Percentiles rank a stretch among this genome's conserved stretches.
These are phyloP conservation scores for Microstegium vimineum DNA, from an alignment of 176 grass and related monocot genomes.

Conservation along the genomic window DNA sequence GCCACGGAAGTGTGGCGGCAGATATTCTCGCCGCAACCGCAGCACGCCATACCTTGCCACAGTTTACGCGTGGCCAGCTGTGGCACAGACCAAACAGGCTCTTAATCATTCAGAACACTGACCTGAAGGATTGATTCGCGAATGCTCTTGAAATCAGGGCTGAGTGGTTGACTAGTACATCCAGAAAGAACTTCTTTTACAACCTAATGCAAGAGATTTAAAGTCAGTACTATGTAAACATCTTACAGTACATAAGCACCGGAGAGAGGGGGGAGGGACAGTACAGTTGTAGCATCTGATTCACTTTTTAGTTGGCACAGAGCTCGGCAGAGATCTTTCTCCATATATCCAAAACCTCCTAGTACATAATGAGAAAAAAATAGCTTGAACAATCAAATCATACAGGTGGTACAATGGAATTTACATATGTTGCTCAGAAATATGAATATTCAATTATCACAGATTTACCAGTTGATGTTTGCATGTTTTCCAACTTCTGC, in stretches of 20 bases:
- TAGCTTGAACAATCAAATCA: background rate
- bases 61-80: too few species aligned
- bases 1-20: too few species aligned
- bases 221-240: constrained; percentile 10
- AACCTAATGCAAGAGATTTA: constrained; percentile 46
- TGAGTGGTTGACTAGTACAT: constrained; percentile 34
- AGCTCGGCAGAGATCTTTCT: constrained; percentile 76
- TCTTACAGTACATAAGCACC: background rate
- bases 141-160: constrained; percentile 54
- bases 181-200: constrained; percentile 60
- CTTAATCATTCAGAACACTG: constrained; percentile 6
- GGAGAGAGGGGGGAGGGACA: background rate
- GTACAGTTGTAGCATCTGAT: constrained; percentile 69
- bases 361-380: constrained; percentile 18
- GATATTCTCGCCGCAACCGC: too few species aligned
- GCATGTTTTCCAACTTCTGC: constrained; percentile 81
- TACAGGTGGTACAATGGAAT: background rate
- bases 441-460: constrained; percentile 9
- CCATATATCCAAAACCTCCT: constrained; percentile 68
- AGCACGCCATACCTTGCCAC: too few species aligned
- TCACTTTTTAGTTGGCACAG: constrained; percentile 75
- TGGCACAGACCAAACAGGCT: too few species aligned
- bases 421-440: constrained; percentile 11
- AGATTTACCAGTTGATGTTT: constrained; percentile 56
- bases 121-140: constrained; percentile 95